Conservation (phyloP, 306 rosid species). For the Citrullus mucosospermus region DNA sequence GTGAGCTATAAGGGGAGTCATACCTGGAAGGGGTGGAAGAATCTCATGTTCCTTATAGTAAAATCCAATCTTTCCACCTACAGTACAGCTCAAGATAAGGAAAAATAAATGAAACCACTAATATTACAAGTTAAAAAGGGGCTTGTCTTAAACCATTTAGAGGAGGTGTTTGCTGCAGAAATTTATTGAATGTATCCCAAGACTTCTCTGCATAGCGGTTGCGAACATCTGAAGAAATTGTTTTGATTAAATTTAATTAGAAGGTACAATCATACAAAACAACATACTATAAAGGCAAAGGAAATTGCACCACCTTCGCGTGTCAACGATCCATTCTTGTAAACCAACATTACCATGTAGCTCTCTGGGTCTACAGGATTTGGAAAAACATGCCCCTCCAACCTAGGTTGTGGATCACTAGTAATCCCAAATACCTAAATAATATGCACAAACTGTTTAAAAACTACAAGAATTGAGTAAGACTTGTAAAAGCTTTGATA, state of each 20-base stretch:
- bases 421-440: conserved; percentile 79
- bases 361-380: conserved; percentile 78
- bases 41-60: conserved; percentile 97
- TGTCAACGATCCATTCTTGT: conserved; percentile 93
- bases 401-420: conserved; percentile 65
- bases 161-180: conserved; percentile 59
- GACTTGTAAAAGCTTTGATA: neutral
- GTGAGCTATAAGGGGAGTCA: neutral
- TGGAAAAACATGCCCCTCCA: conserved; percentile 93
- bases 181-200: conserved; percentile 64
- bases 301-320: conserved; percentile 58
- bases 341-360: conserved; percentile 91
- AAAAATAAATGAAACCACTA: conserved; percentile 18
- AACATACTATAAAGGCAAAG: neutral
- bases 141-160: conserved; percentile 44
- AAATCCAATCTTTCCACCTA: conserved; percentile 88
- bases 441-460: conserved; percentile 10
- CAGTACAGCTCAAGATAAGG: conserved; percentile 11
- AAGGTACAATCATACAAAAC: neutral
- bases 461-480: neutral
- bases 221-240: conserved; percentile 51
- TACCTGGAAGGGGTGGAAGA: conserved; percentile 96
- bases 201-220: conserved; percentile 53
- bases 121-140: neutral
- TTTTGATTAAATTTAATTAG: neutral